phyloP scores from a whole-genome alignment of 2,329 filamentous ascomycete species.

The Botrytis fragariae region DNA sequence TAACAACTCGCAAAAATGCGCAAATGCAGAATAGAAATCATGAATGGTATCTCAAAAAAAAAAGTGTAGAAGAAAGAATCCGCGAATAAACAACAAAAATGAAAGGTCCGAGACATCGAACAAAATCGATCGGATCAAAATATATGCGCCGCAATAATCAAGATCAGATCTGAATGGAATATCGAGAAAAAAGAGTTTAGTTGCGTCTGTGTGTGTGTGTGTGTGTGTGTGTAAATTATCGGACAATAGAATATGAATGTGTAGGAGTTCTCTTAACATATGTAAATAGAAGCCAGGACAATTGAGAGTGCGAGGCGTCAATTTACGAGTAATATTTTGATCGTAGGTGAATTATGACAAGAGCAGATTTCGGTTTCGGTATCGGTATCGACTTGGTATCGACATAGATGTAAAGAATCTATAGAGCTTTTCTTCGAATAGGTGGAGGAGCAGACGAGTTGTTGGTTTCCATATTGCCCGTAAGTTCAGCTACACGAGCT shows the following conservation, averaged over 20 bases:
- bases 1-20: background rate
- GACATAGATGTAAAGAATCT: background rate
- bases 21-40: constrained; percentile 12
- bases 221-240: constrained; percentile 8
- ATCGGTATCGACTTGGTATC: background rate
- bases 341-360: background rate
- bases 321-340: background rate
- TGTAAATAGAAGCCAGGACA: background rate
- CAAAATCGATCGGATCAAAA: background rate
- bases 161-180: background rate
- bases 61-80: background rate
- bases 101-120: background rate
- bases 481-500: constrained; percentile 91
- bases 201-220: background rate
- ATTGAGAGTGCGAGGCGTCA: background rate
- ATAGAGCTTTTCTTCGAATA: constrained; percentile 18
- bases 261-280: background rate
- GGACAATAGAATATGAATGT: background rate
- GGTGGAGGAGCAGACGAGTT: constrained; percentile 24
- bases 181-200: background rate
- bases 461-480: constrained; percentile 68
- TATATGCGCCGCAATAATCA: constrained; percentile 18
- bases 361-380: background rate
- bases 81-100: background rate
- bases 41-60: constrained; percentile 21